Base-by-base conservation (phyloP, 768 basidiomycete genomes). In the Agaricus subrufescens region DNA sequence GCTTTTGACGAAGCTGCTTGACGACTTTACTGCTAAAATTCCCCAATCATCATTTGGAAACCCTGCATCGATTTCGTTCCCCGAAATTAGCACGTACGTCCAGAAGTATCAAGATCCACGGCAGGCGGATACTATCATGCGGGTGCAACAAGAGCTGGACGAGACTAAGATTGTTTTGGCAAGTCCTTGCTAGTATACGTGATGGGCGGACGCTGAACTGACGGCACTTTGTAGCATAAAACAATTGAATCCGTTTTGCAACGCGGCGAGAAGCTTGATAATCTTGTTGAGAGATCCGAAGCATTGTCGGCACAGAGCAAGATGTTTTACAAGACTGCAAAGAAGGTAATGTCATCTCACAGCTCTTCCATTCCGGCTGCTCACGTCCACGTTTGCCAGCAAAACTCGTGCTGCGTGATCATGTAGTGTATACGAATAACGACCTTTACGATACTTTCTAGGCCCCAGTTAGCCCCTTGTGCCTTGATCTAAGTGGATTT, bases 311-410 rank as follows among this genome's bases (percentile, higher is more conserved):
- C 83, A 14, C 92, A 94, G 74, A 92, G 85, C 73, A 98, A 98
- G 85, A 90, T 92, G 88, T 99, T 99, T 69, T 98, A 98, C 78
- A 97, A 98, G 87, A 97, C 95, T 7, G 94, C 96, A 2, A 98
- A 98, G 89, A 96, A 95, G 89, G 95, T 94, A 54, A 80, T 65
- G 3, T 10, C 19, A 49, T 30, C 47, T 57, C 46, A 15, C 26
- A 27, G 42, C n/a, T 52, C 25, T 57, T 19, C 38, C 38, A 6
- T 27, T 40, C 46, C 59, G 64, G 54, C 39, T 40, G 3, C 43
- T 51, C 26, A 46, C 47, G 19, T 19, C n/a, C 53, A 8, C 7
- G n/a, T 55, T 37, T 25, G 55, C 30, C 67, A 94, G 91, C 93
- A 96, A 91, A 97, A 97, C 73, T 89, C 90, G 26, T 98, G 95